Conservation (phyloP, 768 basidiomycete genomes). For the Kockovaella imperatae region DNA sequence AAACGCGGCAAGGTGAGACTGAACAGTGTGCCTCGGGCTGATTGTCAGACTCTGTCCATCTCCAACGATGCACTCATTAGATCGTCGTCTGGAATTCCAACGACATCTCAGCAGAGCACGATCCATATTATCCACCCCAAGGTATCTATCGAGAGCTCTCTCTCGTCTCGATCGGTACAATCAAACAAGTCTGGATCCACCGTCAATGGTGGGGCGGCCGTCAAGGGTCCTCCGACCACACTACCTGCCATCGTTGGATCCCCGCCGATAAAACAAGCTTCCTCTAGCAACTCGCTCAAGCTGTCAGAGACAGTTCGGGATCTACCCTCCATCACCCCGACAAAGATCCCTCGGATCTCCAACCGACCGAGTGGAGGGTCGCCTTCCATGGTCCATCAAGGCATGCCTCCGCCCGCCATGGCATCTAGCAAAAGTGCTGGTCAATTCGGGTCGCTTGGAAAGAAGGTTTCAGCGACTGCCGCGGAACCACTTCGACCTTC, state of each 20-base stretch:
- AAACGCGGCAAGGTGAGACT: constrained; percentile 35
- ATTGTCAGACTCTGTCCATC: constrained; percentile 31
- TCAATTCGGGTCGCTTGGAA: no score
- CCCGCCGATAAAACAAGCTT: constrained; percentile 13
- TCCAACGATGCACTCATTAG: no score
- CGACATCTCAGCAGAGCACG: no score
- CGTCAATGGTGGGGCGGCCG: constrained; percentile 12
- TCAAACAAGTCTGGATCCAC: constrained; percentile 19
- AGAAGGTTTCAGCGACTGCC: constrained; percentile 50
- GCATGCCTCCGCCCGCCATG: constrained; percentile 30
- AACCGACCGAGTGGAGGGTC: constrained; percentile 22
- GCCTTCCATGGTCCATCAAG: constrained; percentile 6
- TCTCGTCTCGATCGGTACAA: constrained; percentile 8
- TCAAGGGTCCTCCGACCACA: no score
- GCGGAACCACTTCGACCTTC: constrained; percentile 16
- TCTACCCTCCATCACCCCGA: constrained; percentile 37
- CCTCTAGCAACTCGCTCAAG: constrained; percentile 11
- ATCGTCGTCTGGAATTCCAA: no score
- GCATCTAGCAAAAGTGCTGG: constrained; percentile 49
- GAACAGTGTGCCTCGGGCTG: constrained; percentile 1
- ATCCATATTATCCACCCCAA: constrained; percentile 15
- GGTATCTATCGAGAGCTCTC: constrained; percentile 13
- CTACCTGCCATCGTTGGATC: constrained; percentile 31
- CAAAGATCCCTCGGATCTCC: constrained; percentile 45
- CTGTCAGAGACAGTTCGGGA: constrained; percentile 13